Base-by-base conservation (phyloP, 345 rosid genomes). In the Punica granatum region DNA sequence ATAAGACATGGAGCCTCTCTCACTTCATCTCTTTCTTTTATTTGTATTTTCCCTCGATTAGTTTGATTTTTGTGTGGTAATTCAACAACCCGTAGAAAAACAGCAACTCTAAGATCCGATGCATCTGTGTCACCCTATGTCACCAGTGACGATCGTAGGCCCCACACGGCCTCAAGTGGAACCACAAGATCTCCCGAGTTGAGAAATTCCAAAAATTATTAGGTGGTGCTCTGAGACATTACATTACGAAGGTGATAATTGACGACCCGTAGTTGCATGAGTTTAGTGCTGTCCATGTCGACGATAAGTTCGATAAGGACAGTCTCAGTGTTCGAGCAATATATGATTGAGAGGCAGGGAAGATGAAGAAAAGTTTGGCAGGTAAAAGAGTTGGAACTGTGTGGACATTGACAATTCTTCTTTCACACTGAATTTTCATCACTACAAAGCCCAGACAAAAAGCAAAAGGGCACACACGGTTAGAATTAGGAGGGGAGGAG, bases 381-480 rank as follows among this genome's bases (percentile, higher is more conserved):
- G n/a, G 53, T 18, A 46, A 46, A 37, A 13, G 42, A 37, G 12
- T 37, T 37, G 42, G 42, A 37, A 37, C 42, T 37, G 44, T 46
- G 53, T 18, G 53, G 53, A 18, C 8, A 46, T 4, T 56, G 32
- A 15, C 13, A 9, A 26, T 56, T 56, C 9, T 10, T 25, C 64
- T 12, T 67, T 67, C 70, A 67, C 70, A 67, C 54, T 53, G 62
- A 67, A 61, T 53, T 10, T n/a, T n/a, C 33, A 1, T 9, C 48
- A 3, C 70, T 53, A 53, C 62, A 53, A 36, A 67, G 23, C 34
- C 54, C 67, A 18, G 53, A 9, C 67, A 1, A 23, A 15, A 7
- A 7, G 21, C 26, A 1, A 25, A 16, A 16, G 33, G 67, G 14
- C 2, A 58, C 28, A 11, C 44, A 15, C n/a, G n/a, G n/a, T 37